Evolutionary conservation across 441 rosid genomes (phyloP).

Genomic region (Adansonia madagascariensis): DNA sequence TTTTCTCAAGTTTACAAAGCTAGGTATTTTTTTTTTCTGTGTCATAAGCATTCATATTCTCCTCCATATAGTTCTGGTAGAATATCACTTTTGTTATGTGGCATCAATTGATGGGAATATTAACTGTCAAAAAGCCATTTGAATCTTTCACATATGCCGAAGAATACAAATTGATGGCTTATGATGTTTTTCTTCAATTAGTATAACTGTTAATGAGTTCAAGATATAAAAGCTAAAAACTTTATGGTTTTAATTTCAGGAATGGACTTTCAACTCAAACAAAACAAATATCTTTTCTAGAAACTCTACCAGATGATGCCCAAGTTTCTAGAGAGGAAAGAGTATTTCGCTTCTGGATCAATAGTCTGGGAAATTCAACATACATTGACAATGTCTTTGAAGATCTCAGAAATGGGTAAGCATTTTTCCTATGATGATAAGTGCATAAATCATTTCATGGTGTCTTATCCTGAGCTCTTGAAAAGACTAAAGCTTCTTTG

Average conservation of each 20-base stretch:
- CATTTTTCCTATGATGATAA: neutral
- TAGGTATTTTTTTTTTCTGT: neutral
- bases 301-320: conserved; percentile 63
- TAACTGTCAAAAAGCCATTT: neutral
- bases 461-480: neutral
- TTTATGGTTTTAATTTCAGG: conserved; percentile 40
- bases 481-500: neutral
- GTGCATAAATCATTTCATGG: neutral
- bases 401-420: conserved; percentile 82
- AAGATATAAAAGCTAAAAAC: conserved; percentile 23
- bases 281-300: conserved; percentile 64
- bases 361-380: conserved; percentile 65
- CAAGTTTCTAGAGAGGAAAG: conserved; percentile 80
- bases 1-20: conserved; percentile 1
- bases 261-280: conserved; percentile 72
- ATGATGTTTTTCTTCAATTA: conserved; percentile 8
- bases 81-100: neutral
- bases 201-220: neutral
- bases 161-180: neutral
- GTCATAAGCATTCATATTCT: neutral
- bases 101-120: neutral
- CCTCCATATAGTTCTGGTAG: neutral
- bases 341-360: conserved; percentile 79
- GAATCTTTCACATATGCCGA: neutral
- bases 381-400: conserved; percentile 69